Evolutionary conservation across 768 basidiomycete genomes (phyloP), one percentile per base, ranked within the genome.

Genomic region (Podaxis sp.): DNA sequence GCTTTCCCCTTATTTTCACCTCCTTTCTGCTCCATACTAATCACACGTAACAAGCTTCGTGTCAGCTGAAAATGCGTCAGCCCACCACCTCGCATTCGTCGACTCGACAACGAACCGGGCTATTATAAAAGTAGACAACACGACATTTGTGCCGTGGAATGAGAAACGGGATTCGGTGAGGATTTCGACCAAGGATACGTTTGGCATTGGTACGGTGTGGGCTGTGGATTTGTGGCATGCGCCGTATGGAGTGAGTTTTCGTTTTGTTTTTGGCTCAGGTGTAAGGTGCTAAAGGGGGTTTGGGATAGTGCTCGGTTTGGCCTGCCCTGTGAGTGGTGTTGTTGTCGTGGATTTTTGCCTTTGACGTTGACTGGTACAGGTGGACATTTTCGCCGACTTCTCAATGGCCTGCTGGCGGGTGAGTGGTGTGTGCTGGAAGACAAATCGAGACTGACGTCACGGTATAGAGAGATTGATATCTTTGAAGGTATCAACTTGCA

Each of bases 401-500:
- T 8, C 30, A 74, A 20, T 90, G 89, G 88, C 89, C 89, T 2
- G 70, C 71, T 12, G 88, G 87, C 65, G 87, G 84, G 72, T 82
- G 75, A 66, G 79, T 59, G 5, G 30, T 22, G 28, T 10, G 28
- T 13, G 46, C 22, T 22, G 41, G 15, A 26, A 17, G 20, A 2
- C 15, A 2, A 37, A 13, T n/a, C 8, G 37, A 46, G 17, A 24
- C 13, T 11, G 12, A 20, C 52, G 38, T 22, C 10, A 1, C 10
- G 15, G n/a, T 20, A 8, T 50, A 79, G 81, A 28, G 88, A 91
- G 70, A 88, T 90, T 64, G 93, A 95, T 72, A 90, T 89, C 10
- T 84, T 95, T 63, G 93, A 95, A 72, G 89, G 87, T 37, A 87
- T 95, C 65, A 95, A 95, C 73, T 70, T 82, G 54, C 82, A 82